Percentiles rank a stretch among this genome's conserved stretches.
phyloP scores from a whole-genome alignment of 352 stramenopile species.

The Globisporangium nodosum region DNA sequence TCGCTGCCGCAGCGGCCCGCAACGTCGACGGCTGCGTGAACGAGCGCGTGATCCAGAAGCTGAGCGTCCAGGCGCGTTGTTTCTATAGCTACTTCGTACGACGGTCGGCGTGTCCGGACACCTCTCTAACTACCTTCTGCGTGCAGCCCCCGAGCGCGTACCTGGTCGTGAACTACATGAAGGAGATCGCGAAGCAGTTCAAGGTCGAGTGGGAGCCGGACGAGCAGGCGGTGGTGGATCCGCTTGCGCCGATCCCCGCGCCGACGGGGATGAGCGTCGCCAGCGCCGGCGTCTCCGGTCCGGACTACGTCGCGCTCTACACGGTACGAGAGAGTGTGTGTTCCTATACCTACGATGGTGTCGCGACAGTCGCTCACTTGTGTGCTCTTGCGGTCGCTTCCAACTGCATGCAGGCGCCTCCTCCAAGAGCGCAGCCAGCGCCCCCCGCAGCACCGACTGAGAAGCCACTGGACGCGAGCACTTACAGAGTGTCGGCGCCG shows the following conservation, averaged over 20 bases:
- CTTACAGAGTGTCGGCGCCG: constrained; percentile 9
- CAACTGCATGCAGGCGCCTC: constrained; percentile 25
- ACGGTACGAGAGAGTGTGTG: constrained; percentile 23
- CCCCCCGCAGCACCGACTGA: constrained; percentile 34
- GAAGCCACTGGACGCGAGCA: constrained; percentile 13
- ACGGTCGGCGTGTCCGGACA: background rate
- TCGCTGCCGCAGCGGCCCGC: constrained; percentile 66
- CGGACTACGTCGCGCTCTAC: constrained; percentile 74
- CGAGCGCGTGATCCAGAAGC: constrained; percentile 90
- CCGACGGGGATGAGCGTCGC: constrained; percentile 84
- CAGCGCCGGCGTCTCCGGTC: constrained; percentile 75
- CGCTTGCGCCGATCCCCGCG: constrained; percentile 84
- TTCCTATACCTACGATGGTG: background rate
- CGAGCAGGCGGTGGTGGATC: constrained; percentile 66
- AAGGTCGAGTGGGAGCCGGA: constrained; percentile 92
- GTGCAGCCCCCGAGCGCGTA: constrained; percentile 89
- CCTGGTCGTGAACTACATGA: constrained; percentile 94
- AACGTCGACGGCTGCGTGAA: constrained; percentile 91
- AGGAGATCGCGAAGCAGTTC: constrained; percentile 94
- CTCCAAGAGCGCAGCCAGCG: constrained; percentile 35
- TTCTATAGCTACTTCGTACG: background rate
- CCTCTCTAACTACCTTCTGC: background rate
- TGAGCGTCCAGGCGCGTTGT: constrained; percentile 76
- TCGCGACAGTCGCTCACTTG: background rate
- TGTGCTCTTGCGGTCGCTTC: too few species aligned